Evolutionary conservation across 768 basidiomycete species (phyloP), one percentile per base, ranked within the genome.

Genomic region (Rhizopogon rudus): DNA sequence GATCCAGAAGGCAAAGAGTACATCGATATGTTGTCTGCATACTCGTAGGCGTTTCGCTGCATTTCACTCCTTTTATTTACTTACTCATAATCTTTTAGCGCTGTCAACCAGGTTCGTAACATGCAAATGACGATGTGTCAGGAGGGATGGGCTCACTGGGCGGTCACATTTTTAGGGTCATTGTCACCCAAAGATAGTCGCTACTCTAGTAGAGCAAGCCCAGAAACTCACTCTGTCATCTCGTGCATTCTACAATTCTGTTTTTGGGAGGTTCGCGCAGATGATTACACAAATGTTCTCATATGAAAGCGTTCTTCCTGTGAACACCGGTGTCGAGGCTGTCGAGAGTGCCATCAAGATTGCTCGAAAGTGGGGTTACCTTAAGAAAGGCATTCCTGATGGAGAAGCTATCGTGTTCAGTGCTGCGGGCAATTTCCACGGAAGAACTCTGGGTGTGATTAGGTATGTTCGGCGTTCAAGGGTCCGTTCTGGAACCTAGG

Each of bases 261-360:
- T 87, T 59, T 91, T 99, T 61, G 94, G 93, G 0, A 79, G 76
- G n/a, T 99, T 94, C 69, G 93, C 94, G 1, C 79, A 90, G 74
- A 81, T 84, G 69, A 77, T 98, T 56, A 92, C 88, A 1, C 74
- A 82, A 56, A 81, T 90, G 73, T 93, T 96, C 65, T 87, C 87
- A 12, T 98, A 90, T 70, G 95, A 96, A 59, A 94, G 93, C 86
- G 93, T 97, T 2, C 77, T 98, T 8, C 95, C 96, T 22, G 97
- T 98, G 94, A 99, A 99, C 79, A 98, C 96, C 1, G 96, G 96
- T 44, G 94, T 94, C 1, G 97, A 99, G 67, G 97, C 97, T 7
- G 97, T 98, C 53, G 97, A 99, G 75, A 97, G 95, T 0, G 84
- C 87, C n/a, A 71, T 99, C 68, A 99, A 99, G 79, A 80, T 98